Percentiles rank a stretch among this genome's conserved stretches.
Evolutionary conservation across 2,329 filamentous ascomycete species (phyloP).

Genomic region (Neodidymelliopsis sp.): DNA sequence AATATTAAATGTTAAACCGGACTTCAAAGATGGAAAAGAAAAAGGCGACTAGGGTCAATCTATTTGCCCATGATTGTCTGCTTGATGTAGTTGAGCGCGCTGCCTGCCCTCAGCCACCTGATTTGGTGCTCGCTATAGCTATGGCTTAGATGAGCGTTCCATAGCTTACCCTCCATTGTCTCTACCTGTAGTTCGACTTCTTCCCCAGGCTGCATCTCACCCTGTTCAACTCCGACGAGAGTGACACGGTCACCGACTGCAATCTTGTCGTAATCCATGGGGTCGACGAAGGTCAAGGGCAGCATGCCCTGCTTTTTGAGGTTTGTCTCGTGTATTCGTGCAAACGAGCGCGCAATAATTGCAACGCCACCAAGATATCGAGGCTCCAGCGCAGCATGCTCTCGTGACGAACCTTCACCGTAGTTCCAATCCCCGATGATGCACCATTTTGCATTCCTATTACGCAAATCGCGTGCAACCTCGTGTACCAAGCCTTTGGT

Average conservation of each 20-base stretch:
- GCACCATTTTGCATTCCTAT: slow-evolving; percentile 34
- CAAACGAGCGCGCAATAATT: slow-evolving; percentile 37
- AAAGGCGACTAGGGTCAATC: too few species aligned
- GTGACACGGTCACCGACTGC: slow-evolving; percentile 26
- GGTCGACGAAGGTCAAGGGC: slow-evolving; percentile 32
- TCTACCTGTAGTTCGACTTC: slow-evolving; percentile 41
- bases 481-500: slow-evolving; percentile 33
- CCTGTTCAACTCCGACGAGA: slow-evolving; percentile 25
- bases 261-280: slow-evolving; percentile 30
- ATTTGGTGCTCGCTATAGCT: slow-evolving; percentile 44
- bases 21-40: too few species aligned
- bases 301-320: slow-evolving; percentile 43
- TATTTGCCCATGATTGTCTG: not conserved
- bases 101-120: slow-evolving; percentile 45
- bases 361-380: slow-evolving; percentile 32
- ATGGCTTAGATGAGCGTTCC: slow-evolving; percentile 44
- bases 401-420: slow-evolving; percentile 30
- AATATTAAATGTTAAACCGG: too few species aligned
- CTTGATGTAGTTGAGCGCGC: slow-evolving; percentile 45
- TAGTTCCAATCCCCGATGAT: slow-evolving; percentile 47
- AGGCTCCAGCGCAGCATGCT: slow-evolving; percentile 31
- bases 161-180: slow-evolving; percentile 31
- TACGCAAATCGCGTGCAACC: slow-evolving; percentile 34
- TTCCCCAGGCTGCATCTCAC: slow-evolving; percentile 34
- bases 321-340: slow-evolving; percentile 41